These are phyloP conservation scores for Tylopilus subfusipes DNA, from an alignment of 768 basidiomycete species.

Conservation along the genomic window DNA sequence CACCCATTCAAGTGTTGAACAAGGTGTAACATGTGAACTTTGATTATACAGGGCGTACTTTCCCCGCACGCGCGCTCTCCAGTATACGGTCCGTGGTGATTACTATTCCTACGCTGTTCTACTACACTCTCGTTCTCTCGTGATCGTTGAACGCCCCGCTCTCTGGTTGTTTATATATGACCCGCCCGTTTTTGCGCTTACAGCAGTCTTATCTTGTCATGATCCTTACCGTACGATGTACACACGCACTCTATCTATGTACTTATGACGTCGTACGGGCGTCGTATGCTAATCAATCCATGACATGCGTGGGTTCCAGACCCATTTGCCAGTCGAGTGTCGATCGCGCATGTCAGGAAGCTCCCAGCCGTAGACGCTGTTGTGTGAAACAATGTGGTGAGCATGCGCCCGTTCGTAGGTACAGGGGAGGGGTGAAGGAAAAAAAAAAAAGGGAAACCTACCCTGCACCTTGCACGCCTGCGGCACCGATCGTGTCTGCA, in stretches of 20 bases:
- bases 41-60: slow-evolving; percentile 34
- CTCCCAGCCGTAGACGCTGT: slow-evolving; percentile 23
- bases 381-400: not conserved
- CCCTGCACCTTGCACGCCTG: slow-evolving; percentile 77
- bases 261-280: slow-evolving; percentile 16
- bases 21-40: slow-evolving; percentile 48
- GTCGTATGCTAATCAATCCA: slow-evolving; percentile 43
- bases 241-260: slow-evolving; percentile 24
- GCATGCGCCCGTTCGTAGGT: no score
- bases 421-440: not conserved
- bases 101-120: slow-evolving; percentile 13
- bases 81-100: slow-evolving; percentile 13
- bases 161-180: slow-evolving; percentile 24
- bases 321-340: slow-evolving; percentile 37
- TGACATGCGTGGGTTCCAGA: slow-evolving; percentile 46
- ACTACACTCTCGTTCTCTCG: slow-evolving; percentile 9
- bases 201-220: slow-evolving; percentile 26
- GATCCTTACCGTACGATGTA: slow-evolving; percentile 30
- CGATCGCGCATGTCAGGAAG: slow-evolving; percentile 9
- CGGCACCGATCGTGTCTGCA: slow-evolving; percentile 60
- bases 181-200: not conserved
- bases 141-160: slow-evolving; percentile 8
- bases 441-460: slow-evolving; percentile 32
- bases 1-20: slow-evolving; percentile 56
- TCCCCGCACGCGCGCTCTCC: slow-evolving; percentile 13